Evolutionary conservation across 148 eudicot species (phyloP), one percentile per base, ranked within the genome.

Genomic region (Drosera capensis): DNA sequence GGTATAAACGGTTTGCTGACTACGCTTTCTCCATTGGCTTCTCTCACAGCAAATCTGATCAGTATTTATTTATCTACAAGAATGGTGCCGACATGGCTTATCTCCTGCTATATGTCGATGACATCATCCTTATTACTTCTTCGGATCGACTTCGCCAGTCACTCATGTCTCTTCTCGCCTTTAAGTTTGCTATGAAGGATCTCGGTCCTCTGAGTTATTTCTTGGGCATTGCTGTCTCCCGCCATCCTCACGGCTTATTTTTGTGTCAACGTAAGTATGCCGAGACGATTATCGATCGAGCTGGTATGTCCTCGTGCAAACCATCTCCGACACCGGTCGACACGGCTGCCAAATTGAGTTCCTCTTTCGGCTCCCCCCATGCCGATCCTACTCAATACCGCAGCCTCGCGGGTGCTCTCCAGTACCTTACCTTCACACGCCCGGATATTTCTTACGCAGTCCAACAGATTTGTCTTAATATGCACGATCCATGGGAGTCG

Each of bases 301-400:
- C 38, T 16, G 15, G 38, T n/a, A 54, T 54, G 49, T 28, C 41
- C 5, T 43, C 58, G 1, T 54, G 58, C 17, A 54, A 54, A 14
- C 17, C 26, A 2, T 14, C 15, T 7, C 17, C 40, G 5, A 53
- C 48, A 1, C 48, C 39, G 2, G 48, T 53, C 4, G 57, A 53
- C 23, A 53, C 57, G 3, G 43, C 41, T 19, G 9, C 48, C 6
- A 54, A 54, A 14, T 29, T 54, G 1, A 14, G 19, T 28, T 28
- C 25, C 20, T 1, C 17, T 22, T 20, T 2, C 1, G 19, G 28
- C 3, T 9, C 17, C 1, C 40, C 24, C 0, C 8, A 12, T 13
- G 18, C 7, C 14, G 41, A 54, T 14, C 49, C 58, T 3, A 6
- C 58, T 9, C 58, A 15, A 14, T 54, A 43, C 13, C 23, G 28